A percentile compares a stretch with the other conserved stretches of the same genome.
Conservation (phyloP, 2,329 filamentous ascomycete genomes). For the Onygenales sp. region DNA sequence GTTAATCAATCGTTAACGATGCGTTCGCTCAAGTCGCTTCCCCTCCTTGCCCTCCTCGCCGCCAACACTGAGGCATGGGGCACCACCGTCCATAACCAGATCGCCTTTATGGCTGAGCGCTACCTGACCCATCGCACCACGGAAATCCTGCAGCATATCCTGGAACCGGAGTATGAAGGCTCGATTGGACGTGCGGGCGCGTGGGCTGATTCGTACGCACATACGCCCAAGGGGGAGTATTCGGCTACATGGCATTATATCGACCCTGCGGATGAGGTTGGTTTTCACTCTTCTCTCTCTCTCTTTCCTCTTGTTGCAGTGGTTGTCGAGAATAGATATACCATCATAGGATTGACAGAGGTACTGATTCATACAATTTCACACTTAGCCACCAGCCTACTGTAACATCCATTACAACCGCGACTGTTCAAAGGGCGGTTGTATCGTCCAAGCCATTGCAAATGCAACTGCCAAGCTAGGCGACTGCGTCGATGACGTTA, state of each 20-base stretch:
- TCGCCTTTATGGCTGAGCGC: conserved; percentile 3
- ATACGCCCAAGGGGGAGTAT: conserved; percentile 3
- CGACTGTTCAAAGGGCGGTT: conserved; percentile 30
- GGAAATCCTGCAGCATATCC: conserved; percentile 1
- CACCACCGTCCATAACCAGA: conserved; percentile 4
- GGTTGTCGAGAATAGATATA: background rate
- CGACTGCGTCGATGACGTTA: conserved; percentile 16
- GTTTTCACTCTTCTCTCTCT: background rate
- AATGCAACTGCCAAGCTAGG: conserved; percentile 32
- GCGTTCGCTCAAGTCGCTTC: background rate
- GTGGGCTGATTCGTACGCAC: conserved; percentile 2
- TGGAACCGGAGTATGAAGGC: conserved; percentile 3
- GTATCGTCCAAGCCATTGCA: conserved; percentile 32
- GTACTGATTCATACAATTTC: background rate
- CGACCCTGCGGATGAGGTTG: conserved; percentile 1
- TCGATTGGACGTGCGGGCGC: conserved; percentile 5
- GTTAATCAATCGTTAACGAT: background rate
- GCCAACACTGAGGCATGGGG: conserved; percentile 1
- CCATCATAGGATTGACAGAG: background rate
- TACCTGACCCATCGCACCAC: conserved; percentile 1
- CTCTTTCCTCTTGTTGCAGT: background rate
- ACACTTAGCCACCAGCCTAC: background rate
- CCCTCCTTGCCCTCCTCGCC: background rate
- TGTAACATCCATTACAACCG: conserved; percentile 28
- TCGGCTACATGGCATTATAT: conserved; percentile 4